Conservation (phyloP, 257 asterid species). For the Fraxinus pennsylvanica region DNA sequence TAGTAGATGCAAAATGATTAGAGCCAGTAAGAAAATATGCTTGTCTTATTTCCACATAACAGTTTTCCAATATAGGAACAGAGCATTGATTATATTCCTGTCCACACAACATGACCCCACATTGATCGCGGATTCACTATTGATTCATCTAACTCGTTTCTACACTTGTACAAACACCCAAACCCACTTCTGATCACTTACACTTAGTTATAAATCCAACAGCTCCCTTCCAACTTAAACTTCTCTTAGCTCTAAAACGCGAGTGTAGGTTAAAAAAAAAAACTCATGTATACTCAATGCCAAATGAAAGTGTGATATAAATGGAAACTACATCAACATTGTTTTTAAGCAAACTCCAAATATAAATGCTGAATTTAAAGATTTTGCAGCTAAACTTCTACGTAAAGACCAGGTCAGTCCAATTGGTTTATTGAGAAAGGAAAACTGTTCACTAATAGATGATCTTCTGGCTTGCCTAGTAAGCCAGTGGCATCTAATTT, state of each 20-base stretch:
- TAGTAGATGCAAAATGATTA: constrained; percentile 27
- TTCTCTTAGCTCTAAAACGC: constrained; percentile 6
- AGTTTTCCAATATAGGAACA: constrained; percentile 51
- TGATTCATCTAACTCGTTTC: constrained; percentile 36
- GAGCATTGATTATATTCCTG: constrained; percentile 47
- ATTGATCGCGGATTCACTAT: constrained; percentile 50
- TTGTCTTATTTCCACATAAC: constrained; percentile 40
- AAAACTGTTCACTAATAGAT: constrained; percentile 20
- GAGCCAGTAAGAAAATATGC: constrained; percentile 34
- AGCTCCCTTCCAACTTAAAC: constrained; percentile 25
- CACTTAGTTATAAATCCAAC: constrained; percentile 20
- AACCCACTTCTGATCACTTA: constrained; percentile 21
- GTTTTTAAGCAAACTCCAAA: constrained; percentile 22
- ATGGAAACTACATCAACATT: constrained; percentile 13
- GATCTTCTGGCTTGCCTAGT: constrained; percentile 25
- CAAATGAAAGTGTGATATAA: constrained; percentile 14
- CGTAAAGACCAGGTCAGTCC: constrained; percentile 24
- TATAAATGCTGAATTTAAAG: constrained; percentile 23
- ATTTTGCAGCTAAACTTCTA: constrained; percentile 23
- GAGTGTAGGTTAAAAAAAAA: not conserved
- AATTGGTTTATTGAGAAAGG: constrained; percentile 19
- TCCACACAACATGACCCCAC: constrained; percentile 80
- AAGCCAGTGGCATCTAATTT: constrained; percentile 24
- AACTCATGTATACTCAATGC: constrained; percentile 8
- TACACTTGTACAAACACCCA: constrained; percentile 20